Conservation (phyloP, 169 alveolate genomes). For the Plasmodium yoelii region DNA sequence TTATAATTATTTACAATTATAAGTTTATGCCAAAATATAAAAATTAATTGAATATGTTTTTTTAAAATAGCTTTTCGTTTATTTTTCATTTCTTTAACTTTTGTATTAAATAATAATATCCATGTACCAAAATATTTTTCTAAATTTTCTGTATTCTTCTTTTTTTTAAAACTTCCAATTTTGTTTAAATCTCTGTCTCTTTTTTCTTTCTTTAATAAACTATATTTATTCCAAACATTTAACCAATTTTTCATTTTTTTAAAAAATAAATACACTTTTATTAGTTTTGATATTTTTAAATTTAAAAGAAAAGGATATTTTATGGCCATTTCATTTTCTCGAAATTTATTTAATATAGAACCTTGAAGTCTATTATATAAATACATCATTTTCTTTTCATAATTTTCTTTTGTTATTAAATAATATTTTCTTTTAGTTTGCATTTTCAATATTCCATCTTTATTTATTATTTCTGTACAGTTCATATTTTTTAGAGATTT, state of each 20-base stretch:
- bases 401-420: background rate
- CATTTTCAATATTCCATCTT: background rate
- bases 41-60: conserved; percentile 46
- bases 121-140: conserved; percentile 59
- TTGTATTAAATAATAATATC: conserved; percentile 26
- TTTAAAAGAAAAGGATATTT: conserved; percentile 17
- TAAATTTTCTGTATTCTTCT: background rate
- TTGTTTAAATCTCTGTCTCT: conserved; percentile 4
- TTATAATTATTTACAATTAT: conserved; percentile 29
- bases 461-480: background rate
- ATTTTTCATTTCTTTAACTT: conserved; percentile 38
- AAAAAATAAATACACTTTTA: conserved; percentile 36
- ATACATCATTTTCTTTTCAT: background rate
- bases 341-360: background rate
- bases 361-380: background rate
- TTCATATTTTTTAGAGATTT: too few relatives aligned
- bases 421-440: background rate
- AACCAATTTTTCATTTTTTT: conserved; percentile 21
- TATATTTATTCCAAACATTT: conserved; percentile 21
- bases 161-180: conserved; percentile 8
- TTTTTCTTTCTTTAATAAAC: conserved; percentile 3
- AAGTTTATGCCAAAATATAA: conserved; percentile 51
- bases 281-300: conserved; percentile 12
- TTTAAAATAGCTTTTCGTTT: conserved; percentile 44
- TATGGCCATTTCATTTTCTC: background rate